Percentiles rank a stretch among this genome's conserved stretches.
These are phyloP conservation scores for Phytophthora uliginosa DNA, from an alignment of 352 stramenopile species.

Conservation along the genomic window DNA sequence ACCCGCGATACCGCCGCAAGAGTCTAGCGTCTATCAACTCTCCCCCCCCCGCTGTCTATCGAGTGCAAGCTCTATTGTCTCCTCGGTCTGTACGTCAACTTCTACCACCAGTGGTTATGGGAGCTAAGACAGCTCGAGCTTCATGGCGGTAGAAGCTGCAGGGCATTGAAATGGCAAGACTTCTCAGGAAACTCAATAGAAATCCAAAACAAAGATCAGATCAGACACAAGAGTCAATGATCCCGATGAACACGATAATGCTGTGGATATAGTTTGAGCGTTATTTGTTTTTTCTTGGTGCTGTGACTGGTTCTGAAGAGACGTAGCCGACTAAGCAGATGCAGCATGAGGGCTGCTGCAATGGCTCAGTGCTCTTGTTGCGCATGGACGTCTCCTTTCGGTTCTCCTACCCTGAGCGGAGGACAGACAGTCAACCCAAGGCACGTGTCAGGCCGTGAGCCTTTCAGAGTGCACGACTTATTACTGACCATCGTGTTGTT, in stretches of 20 bases:
- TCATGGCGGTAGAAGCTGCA: slow-evolving; percentile 58
- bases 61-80: not conserved
- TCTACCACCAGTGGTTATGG: slow-evolving; percentile 23
- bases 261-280: slow-evolving; percentile 22
- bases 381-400: slow-evolving; percentile 2
- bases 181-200: slow-evolving; percentile 24
- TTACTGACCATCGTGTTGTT: not conserved
- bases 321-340: not conserved
- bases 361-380: slow-evolving; percentile 18
- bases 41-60: slow-evolving; percentile 41
- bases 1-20: slow-evolving; percentile 62
- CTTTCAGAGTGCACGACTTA: not conserved
- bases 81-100: slow-evolving; percentile 20
- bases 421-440: not conserved
- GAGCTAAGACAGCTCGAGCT: slow-evolving; percentile 46
- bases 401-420: not conserved
- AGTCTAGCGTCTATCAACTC: slow-evolving; percentile 68
- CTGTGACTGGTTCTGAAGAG: slow-evolving; percentile 9
- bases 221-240: slow-evolving; percentile 2
- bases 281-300: slow-evolving; percentile 4
- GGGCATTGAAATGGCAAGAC: slow-evolving; percentile 1
- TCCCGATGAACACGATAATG: slow-evolving; percentile 5
- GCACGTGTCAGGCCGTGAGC: slow-evolving; percentile 2
- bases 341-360: not conserved
- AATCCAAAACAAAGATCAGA: slow-evolving; percentile 17